Evolutionary conservation across 2,329 filamentous ascomycete genomes (phyloP).

Genomic region (Camillea tinctor): DNA sequence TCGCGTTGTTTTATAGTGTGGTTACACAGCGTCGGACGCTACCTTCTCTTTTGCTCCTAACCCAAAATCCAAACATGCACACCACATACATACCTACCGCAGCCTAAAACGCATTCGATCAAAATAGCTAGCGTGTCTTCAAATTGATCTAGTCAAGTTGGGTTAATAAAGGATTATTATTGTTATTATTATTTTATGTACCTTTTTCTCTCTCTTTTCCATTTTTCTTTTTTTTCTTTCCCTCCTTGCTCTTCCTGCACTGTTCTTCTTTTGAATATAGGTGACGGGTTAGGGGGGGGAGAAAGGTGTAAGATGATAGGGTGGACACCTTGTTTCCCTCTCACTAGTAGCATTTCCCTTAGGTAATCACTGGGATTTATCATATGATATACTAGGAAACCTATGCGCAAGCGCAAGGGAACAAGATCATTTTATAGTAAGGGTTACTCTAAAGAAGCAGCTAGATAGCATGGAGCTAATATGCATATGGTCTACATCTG

Average conservation of each 20-base stretch:
- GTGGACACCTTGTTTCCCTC: neutral
- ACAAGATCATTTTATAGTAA: too few species aligned
- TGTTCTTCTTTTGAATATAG: too few species aligned
- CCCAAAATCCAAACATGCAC: neutral
- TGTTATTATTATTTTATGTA: neutral
- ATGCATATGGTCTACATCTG: too few species aligned
- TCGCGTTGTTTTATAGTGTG: slow-evolving; percentile 10
- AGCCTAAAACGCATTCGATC: neutral
- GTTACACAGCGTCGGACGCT: slow-evolving; percentile 22
- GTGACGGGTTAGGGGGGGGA: too few species aligned
- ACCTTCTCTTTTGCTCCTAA: neutral
- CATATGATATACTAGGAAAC: too few species aligned
- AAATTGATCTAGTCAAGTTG: neutral
- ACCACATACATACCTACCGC: too few species aligned
- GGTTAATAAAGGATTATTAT: neutral
- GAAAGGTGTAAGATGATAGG: too few species aligned
- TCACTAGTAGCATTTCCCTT: too few species aligned
- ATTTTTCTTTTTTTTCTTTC: neutral
- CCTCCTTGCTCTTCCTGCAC: neutral
- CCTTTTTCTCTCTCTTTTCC: neutral
- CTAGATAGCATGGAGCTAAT: too few species aligned
- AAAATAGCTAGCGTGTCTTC: neutral
- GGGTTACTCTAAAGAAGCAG: too few species aligned
- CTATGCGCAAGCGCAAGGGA: too few species aligned
- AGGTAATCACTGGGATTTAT: too few species aligned